phyloP scores from a whole-genome alignment of 768 basidiomycete genomes.

The Mycena haematopus region DNA sequence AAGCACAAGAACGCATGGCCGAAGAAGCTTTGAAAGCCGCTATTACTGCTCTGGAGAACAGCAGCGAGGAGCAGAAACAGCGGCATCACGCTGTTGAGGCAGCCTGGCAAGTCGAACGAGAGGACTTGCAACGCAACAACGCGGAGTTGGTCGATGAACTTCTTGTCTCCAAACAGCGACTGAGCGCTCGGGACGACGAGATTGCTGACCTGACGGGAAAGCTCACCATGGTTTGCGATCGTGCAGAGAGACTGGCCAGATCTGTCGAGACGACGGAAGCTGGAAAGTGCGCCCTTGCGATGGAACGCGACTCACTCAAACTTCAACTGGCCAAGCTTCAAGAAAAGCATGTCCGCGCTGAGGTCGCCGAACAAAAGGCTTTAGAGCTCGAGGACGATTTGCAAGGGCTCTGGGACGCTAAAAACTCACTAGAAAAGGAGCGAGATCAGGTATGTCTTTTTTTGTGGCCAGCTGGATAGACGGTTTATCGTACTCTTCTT shows the following conservation, averaged over 20 bases:
- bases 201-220: slow-evolving; percentile 59
- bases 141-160: slow-evolving; percentile 48
- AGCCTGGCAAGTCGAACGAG: slow-evolving; percentile 59
- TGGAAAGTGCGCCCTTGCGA: slow-evolving; percentile 44
- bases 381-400: slow-evolving; percentile 62
- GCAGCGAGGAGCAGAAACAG: slow-evolving; percentile 48
- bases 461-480: not conserved
- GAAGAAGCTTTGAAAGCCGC: slow-evolving; percentile 49
- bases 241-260: slow-evolving; percentile 62
- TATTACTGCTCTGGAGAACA: slow-evolving; percentile 48
- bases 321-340: slow-evolving; percentile 50
- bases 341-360: slow-evolving; percentile 49
- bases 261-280: slow-evolving; percentile 47
- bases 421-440: slow-evolving; percentile 62
- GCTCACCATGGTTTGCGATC: slow-evolving; percentile 69
- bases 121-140: slow-evolving; percentile 52
- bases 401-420: slow-evolving; percentile 56
- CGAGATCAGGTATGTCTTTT: slow-evolving; percentile 52
- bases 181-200: slow-evolving; percentile 52
- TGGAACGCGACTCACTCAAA: slow-evolving; percentile 49
- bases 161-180: slow-evolving; percentile 44
- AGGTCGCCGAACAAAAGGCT: slow-evolving; percentile 59
- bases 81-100: slow-evolving; percentile 48
- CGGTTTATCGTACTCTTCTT: not conserved
- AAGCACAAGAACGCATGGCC: slow-evolving; percentile 47